phyloP scores from a whole-genome alignment of 108 stramenopile genomes.

The Cyclotella kingstonii region DNA sequence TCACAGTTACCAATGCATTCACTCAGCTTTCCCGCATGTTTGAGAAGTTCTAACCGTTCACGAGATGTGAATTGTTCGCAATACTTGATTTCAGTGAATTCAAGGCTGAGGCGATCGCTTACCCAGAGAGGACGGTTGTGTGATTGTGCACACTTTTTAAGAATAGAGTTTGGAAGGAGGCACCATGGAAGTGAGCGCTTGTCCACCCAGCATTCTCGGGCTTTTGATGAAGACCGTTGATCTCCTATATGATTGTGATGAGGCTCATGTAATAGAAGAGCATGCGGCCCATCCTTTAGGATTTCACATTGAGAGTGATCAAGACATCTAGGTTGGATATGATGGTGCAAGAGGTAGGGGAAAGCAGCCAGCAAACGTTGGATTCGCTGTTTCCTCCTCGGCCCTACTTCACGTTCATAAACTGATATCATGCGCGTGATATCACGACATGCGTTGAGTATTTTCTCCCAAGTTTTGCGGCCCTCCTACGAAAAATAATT shows the following conservation, averaged over 20 bases:
- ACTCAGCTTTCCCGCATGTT: constrained; percentile 56
- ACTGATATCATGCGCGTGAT: constrained; percentile 68
- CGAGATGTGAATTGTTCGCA: constrained; percentile 52
- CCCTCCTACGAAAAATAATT: constrained; percentile 62
- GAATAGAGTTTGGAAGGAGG: constrained; percentile 33
- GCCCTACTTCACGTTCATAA: constrained; percentile 66
- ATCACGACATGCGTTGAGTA: constrained; percentile 65
- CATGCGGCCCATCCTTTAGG: constrained; percentile 19
- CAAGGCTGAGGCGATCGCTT: constrained; percentile 57
- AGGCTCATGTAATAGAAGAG: constrained; percentile 33
- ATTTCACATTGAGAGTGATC: constrained; percentile 32
- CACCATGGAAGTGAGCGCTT: constrained; percentile 61
- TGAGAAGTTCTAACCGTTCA: constrained; percentile 66
- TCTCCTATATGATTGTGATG: too few relatives aligned
- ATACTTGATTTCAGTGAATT: constrained; percentile 49
- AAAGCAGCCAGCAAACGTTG: constrained; percentile 62
- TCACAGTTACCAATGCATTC: constrained; percentile 79
- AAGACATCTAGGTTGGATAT: constrained; percentile 61
- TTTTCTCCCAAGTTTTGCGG: constrained; percentile 82
- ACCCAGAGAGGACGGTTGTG: constrained; percentile 74
- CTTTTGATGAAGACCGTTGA: too few relatives aligned
- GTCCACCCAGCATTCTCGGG: constrained; percentile 57
- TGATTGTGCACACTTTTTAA: constrained; percentile 43
- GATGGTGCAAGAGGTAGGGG: constrained; percentile 70
- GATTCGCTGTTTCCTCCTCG: constrained; percentile 40